phyloP scores from a whole-genome alignment of 306 rosid genomes.

The Sindora glabra region DNA sequence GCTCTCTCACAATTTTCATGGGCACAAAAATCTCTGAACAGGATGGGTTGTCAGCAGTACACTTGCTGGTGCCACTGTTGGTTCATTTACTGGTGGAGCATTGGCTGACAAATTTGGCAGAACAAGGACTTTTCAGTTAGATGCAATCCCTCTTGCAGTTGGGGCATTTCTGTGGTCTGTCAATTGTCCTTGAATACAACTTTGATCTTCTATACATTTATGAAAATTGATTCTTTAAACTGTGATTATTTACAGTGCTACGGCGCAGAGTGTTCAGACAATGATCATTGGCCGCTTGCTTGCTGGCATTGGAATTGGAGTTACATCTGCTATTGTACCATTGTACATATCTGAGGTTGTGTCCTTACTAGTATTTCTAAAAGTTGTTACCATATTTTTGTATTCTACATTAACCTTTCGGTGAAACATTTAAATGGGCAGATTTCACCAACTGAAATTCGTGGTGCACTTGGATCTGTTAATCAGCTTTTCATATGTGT shows the following conservation, averaged over 20 bases:
- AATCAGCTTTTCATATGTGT: conserved; percentile 86
- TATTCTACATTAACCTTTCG: not conserved
- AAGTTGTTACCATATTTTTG: not conserved
- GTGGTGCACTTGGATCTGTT: conserved; percentile 90
- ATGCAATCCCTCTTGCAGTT: conserved; percentile 71
- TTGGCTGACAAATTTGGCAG: conserved; percentile 94
- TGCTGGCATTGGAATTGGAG: conserved; percentile 90
- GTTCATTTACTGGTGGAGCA: conserved; percentile 88
- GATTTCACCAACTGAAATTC: conserved; percentile 95
- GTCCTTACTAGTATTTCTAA: conserved; percentile 1
- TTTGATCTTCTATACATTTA: conserved; percentile 16
- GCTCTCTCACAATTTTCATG: conserved; percentile 11
- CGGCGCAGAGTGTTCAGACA: conserved; percentile 84
- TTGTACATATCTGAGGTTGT: conserved; percentile 90
- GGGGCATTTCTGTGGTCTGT: conserved; percentile 82
- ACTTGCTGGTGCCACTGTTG: conserved; percentile 86
- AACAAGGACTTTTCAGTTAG: conserved; percentile 78
- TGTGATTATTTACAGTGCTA: conserved; percentile 50
- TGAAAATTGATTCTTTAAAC: conserved; percentile 6
- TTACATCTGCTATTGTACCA: conserved; percentile 90
- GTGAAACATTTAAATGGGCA: conserved; percentile 22
- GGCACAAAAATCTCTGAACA: conserved; percentile 28
- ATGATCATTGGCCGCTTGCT: conserved; percentile 90
- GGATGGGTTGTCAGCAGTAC: conserved; percentile 90
- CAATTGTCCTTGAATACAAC: not conserved